Evolutionary conservation across 768 basidiomycete species (phyloP), one percentile per base, ranked within the genome.

Genomic region (Hericium coralloides): DNA sequence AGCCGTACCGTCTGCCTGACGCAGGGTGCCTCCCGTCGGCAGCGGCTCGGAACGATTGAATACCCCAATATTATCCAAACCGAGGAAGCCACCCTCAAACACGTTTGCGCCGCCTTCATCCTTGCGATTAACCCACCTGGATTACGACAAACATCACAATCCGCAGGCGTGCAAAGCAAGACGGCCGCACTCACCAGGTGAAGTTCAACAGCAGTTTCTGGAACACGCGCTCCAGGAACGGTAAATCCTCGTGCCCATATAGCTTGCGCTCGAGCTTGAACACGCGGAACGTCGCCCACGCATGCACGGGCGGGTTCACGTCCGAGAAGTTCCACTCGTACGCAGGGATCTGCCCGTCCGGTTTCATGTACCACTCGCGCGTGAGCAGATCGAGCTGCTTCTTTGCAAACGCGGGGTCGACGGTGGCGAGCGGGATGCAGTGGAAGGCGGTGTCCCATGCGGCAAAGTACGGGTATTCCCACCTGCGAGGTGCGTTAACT

Each of bases 251-350:
- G 57, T 78, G 79, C 1, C 95, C 97, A 59, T 87, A 85, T 61
- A 98, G 74, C 74, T 98, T 98, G 55, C 97, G 85, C 73, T 99
- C 97, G 60, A 99, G 94, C 76, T 99, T 99, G 83, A 98, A 99
- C 3, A 99, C 87, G 58, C 97, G 83, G 79, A 99, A 99, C 0
- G 95, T 97, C 0, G 93, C 91, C 91, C 97, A 99, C 9, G 97
- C 97, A 71, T 99, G 97, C 3, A 99, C 97, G 12, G 97, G 97
- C 9, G 97, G 97, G 69, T 99, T 98, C 60, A 98, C 97, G 68
- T 99, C 97, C 52, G 87, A 82, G 65, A 97, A 98, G 68, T 99
- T 98, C 97, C 97, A 99, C 70, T 99, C 97, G 69, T 98, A 99
- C 0, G 97, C 97, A 3, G 97, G 97, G 57, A 99, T 89, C 66